Evolutionary conservation across 352 stramenopile species (phyloP).

Genomic region (Globisporangium alternatum): DNA sequence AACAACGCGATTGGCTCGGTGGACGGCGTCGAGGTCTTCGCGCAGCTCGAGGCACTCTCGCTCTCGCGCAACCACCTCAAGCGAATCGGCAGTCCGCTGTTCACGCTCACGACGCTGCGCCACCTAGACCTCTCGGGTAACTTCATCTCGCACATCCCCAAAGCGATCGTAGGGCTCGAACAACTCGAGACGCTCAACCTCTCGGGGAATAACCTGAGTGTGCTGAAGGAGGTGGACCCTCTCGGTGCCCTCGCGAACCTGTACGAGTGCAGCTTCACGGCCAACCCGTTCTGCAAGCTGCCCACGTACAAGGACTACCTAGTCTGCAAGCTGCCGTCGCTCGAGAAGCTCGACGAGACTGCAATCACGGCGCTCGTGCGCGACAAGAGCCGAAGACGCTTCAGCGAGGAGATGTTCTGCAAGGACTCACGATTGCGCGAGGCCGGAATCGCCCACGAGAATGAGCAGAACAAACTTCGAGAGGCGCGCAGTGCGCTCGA

Average conservation of each 20-base stretch:
- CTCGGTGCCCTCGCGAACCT: slow-evolving; percentile 62
- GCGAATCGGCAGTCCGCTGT: slow-evolving; percentile 41
- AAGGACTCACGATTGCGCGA: slow-evolving; percentile 54
- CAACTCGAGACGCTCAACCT: slow-evolving; percentile 64
- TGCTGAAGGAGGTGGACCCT: slow-evolving; percentile 66
- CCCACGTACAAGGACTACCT: slow-evolving; percentile 77
- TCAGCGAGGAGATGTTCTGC: slow-evolving; percentile 52
- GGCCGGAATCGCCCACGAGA: slow-evolving; percentile 36
- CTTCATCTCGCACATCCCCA: slow-evolving; percentile 75
- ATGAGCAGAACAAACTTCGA: slow-evolving; percentile 53
- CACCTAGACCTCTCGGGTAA: slow-evolving; percentile 75
- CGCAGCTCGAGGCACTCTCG: slow-evolving; percentile 39
- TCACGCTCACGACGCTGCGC: slow-evolving; percentile 36
- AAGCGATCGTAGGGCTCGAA: slow-evolving; percentile 39
- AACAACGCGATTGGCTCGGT: slow-evolving; percentile 61
- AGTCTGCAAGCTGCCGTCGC: slow-evolving; percentile 52
- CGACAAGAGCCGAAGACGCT: slow-evolving; percentile 63
- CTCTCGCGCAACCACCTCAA: slow-evolving; percentile 77
- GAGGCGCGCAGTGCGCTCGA: slow-evolving; percentile 58
- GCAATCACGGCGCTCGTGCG: slow-evolving; percentile 39
- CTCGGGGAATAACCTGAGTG: slow-evolving; percentile 69
- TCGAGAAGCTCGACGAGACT: slow-evolving; percentile 62
- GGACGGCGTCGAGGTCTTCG: slow-evolving; percentile 54
- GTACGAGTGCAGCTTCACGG: slow-evolving; percentile 49
- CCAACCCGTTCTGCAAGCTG: slow-evolving; percentile 74